Base-by-base conservation (phyloP, 2,329 filamentous ascomycete species). In the Trichoderma oligosporum region DNA sequence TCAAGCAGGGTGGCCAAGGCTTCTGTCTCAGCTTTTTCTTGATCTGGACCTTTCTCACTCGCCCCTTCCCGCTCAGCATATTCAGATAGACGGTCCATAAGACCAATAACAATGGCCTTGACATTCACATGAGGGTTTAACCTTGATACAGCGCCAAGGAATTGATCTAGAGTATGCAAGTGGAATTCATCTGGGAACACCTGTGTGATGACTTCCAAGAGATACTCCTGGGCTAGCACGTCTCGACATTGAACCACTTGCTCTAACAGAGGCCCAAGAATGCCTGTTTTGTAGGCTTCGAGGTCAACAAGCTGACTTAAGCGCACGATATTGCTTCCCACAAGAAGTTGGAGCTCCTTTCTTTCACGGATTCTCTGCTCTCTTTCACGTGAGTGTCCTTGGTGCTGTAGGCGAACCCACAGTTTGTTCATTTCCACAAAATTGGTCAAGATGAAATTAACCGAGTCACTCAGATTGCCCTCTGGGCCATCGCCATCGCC, bases 391-490 rank as follows among this genome's bases (percentile, higher is more conserved):
- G 94, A 99, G 70, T 97, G 94, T 24, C 94, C 94, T 71, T 99
- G 94, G 72, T 99, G 94, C 72, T 99, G 94, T 68, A 97, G 78
- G 41, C 94, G 87, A 61, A 99, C 94, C 94, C 94, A 99, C 31
- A 99, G 81, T 81, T 99, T 99, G 77, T 99, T 99, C 94, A 99
- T 99, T 76, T 99, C 94, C 65, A 99, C 94, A 69, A 99, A 99
- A 68, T 99, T 99, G 60, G 94, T 99, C 68, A 99, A 77, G 56
- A 97, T 88, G 70, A 99, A 99, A 77, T 91, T 97, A 76, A 99
- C 96, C 33, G 92, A 97, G 74, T 99, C 94, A 72, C 96, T 91
- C 47, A 97, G 78, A 67, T 97, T 97, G 49, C 94, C 94, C 72
- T 97, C 92, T 2, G 93, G 91, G 0, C 94, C 94, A 59, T 97